Evolutionary conservation across 1,284 basidiomycete species (phyloP).

Genomic region (Gomphus bonarii): DNA sequence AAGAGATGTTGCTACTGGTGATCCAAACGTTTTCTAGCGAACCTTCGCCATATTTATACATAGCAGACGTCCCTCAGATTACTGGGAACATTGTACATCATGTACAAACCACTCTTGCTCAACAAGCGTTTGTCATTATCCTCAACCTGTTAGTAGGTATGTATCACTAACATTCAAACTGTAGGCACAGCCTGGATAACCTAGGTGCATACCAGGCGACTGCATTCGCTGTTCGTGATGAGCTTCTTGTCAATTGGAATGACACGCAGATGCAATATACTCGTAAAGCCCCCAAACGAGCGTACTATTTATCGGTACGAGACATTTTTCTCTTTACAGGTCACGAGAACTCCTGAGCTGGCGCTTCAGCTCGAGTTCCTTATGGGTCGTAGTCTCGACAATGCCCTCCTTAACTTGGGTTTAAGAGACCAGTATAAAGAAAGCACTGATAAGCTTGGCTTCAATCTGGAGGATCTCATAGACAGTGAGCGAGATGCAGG

Average conservation of each 20-base stretch:
- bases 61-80: slow-evolving; percentile 51
- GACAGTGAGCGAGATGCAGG: slow-evolving; percentile 84
- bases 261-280: slow-evolving; percentile 63
- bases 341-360: neutral
- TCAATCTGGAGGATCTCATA: slow-evolving; percentile 78
- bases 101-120: slow-evolving; percentile 78
- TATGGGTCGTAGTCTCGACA: slow-evolving; percentile 85
- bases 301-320: slow-evolving; percentile 68
- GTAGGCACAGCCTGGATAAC: slow-evolving; percentile 67
- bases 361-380: slow-evolving; percentile 66
- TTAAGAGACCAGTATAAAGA: slow-evolving; percentile 66
- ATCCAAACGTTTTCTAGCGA: slow-evolving; percentile 16
- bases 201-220: slow-evolving; percentile 74
- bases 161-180: neutral
- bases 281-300: slow-evolving; percentile 65
- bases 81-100: slow-evolving; percentile 74
- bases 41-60: neutral
- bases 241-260: slow-evolving; percentile 80
- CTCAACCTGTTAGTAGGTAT: neutral
- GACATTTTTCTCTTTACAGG: neutral
- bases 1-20: slow-evolving; percentile 48
- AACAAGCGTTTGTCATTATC: slow-evolving; percentile 43
- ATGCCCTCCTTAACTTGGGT: slow-evolving; percentile 80
- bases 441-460: slow-evolving; percentile 68
- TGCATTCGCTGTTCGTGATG: slow-evolving; percentile 75